phyloP scores from a whole-genome alignment of 2,329 filamentous ascomycete genomes.

The Aspergillus cejpii region DNA sequence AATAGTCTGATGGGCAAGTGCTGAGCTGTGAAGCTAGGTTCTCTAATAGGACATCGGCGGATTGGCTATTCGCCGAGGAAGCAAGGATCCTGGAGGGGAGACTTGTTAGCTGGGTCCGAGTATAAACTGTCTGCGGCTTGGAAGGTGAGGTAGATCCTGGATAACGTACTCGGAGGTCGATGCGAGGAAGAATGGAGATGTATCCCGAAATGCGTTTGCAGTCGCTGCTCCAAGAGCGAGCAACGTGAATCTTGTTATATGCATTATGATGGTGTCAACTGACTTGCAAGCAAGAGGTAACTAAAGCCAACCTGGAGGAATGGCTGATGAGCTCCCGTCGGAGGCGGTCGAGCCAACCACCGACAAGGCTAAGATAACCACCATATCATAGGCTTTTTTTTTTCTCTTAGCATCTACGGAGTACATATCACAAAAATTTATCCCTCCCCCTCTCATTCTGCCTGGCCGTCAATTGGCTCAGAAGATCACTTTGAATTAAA shows the following conservation, averaged over 20 bases:
- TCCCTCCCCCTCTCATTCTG: conserved; percentile 14
- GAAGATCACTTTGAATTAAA: background rate
- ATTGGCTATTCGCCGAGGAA: conserved; percentile 39
- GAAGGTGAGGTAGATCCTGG: conserved; percentile 5
- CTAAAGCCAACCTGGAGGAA: conserved; percentile 13
- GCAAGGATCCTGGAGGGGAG: conserved; percentile 32
- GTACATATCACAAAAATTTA: conserved; percentile 12
- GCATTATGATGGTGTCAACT: conserved; percentile 34
- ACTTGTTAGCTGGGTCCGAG: conserved; percentile 21
- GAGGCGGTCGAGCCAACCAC: conserved; percentile 33
- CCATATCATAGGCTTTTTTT: conserved; percentile 4
- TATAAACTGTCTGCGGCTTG: background rate
- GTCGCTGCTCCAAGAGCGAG: conserved; percentile 51
- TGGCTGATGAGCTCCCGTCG: conserved; percentile 19
- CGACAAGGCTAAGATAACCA: conserved; percentile 19
- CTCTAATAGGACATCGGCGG: conserved; percentile 39
- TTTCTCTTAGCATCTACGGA: conserved; percentile 9
- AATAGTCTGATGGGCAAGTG: conserved; percentile 65
- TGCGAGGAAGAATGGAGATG: conserved; percentile 82
- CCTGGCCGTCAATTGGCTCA: background rate
- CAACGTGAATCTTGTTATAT: conserved; percentile 39
- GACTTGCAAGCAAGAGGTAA: conserved; percentile 9
- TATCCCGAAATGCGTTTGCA: conserved; percentile 70
- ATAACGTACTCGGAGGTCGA: conserved; percentile 69
- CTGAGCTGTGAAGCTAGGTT: conserved; percentile 47